Evolutionary conservation across 768 basidiomycete genomes (phyloP).

Genomic region (Lactarius tabidus): DNA sequence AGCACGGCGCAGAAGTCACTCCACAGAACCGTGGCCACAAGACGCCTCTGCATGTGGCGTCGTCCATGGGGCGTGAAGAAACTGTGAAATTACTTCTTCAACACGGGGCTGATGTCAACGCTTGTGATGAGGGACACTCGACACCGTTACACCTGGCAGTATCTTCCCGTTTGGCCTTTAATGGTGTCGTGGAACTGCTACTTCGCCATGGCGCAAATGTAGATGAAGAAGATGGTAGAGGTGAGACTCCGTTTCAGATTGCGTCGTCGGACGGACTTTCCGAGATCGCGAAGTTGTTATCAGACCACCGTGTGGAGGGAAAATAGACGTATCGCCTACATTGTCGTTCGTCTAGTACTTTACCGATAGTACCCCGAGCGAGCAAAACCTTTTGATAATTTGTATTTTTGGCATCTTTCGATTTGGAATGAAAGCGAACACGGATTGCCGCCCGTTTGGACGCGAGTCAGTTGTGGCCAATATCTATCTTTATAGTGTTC

Average conservation of each 20-base stretch:
- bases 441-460: too few relatives aligned
- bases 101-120: not conserved
- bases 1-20: constrained; percentile 34
- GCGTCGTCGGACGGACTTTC: not conserved
- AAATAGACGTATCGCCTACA: not conserved
- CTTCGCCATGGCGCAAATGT: not conserved
- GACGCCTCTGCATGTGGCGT: not conserved
- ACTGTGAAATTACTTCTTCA: not conserved
- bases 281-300: not conserved
- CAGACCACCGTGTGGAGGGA: not conserved
- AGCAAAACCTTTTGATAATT: too few relatives aligned
- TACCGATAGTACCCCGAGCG: too few relatives aligned
- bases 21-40: not conserved
- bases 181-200: not conserved
- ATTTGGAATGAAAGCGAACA: too few relatives aligned
- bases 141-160: not conserved
- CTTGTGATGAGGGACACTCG: not conserved
- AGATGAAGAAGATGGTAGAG: not conserved
- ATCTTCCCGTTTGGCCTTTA: not conserved
- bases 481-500: too few relatives aligned
- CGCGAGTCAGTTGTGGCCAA: too few relatives aligned
- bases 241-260: not conserved
- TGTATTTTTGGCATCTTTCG: too few relatives aligned
- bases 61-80: not conserved
- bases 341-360: not conserved